Percentiles rank a stretch among this genome's conserved stretches.
phyloP scores from a whole-genome alignment of 192 early-diverging fungal species.

The Coemansia sp. region DNA sequence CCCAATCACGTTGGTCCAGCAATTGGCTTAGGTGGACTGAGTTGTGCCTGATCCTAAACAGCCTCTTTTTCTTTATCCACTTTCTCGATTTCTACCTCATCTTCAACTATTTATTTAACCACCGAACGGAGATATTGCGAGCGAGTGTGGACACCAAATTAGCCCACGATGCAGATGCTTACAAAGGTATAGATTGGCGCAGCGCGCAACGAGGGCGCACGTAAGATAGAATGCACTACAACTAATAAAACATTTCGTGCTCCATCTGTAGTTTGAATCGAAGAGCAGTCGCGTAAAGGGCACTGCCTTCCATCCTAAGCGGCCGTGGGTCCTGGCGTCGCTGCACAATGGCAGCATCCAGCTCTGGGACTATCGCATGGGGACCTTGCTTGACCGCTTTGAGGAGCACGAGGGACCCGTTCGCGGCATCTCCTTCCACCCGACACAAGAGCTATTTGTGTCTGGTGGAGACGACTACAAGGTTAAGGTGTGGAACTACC shows the following conservation, averaged over 20 bases:
- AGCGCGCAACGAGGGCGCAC: background rate
- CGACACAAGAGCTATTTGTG: conserved; percentile 94
- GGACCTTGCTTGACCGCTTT: conserved; percentile 95
- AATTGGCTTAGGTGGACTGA: background rate
- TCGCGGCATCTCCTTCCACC: conserved; percentile 94
- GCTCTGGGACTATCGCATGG: conserved; percentile 99
- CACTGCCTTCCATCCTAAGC: conserved; percentile 93
- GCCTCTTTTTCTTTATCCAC: background rate
- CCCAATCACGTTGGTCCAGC: conserved; percentile 5
- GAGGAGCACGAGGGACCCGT: conserved; percentile 99
- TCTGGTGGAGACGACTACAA: conserved; percentile 99
- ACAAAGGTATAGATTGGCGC: conserved; percentile 62
- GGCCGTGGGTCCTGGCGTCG: conserved; percentile 97
- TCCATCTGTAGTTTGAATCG: conserved; percentile 85
- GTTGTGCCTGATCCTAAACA: background rate
- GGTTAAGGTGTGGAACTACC: conserved; percentile 99
- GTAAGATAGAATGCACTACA: conserved; percentile 3
- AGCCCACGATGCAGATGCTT: conserved; percentile 73
- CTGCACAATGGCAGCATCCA: conserved; percentile 98
- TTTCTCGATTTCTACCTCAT: background rate
- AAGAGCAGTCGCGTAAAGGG: conserved; percentile 99
- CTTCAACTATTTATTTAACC: background rate
- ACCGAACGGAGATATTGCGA: background rate
- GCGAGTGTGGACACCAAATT: background rate
- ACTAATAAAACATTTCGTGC: background rate